Conservation (phyloP, 768 basidiomycete species). For the Suillus luteus region DNA sequence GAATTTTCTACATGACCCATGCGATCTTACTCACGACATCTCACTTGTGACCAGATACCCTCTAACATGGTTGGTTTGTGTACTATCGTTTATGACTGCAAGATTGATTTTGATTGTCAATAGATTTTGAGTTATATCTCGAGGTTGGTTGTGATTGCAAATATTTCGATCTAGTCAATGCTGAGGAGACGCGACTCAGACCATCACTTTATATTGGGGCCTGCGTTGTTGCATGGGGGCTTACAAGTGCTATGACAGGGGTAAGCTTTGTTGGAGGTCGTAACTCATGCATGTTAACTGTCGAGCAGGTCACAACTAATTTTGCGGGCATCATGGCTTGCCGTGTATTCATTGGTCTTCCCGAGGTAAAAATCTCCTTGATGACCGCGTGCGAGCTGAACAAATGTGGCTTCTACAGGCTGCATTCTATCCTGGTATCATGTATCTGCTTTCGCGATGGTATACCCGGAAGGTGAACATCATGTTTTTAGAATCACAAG, state of each 20-base stretch:
- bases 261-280: constrained; percentile 30
- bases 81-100: background rate
- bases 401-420: constrained; percentile 34
- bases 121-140: constrained; percentile 58
- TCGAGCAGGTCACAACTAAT: constrained; percentile 49
- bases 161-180: background rate
- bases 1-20: background rate
- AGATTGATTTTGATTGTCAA: background rate
- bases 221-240: constrained; percentile 64
- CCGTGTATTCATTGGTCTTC: constrained; percentile 63
- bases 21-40: background rate
- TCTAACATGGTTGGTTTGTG: constrained; percentile 56
- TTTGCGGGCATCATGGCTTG: constrained; percentile 57
- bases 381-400: too few species aligned
- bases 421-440: constrained; percentile 64
- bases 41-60: constrained; percentile 43
- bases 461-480: constrained; percentile 44
- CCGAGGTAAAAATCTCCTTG: constrained; percentile 41
- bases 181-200: constrained; percentile 31
- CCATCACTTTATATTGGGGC: constrained; percentile 63
- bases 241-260: constrained; percentile 64
- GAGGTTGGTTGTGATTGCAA: constrained; percentile 37
- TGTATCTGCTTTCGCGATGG: constrained; percentile 52
- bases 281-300: constrained; percentile 7
- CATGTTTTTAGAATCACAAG: background rate